Evolutionary conservation across 768 basidiomycete species (phyloP).

Genomic region (Boletus tylopilopsis): DNA sequence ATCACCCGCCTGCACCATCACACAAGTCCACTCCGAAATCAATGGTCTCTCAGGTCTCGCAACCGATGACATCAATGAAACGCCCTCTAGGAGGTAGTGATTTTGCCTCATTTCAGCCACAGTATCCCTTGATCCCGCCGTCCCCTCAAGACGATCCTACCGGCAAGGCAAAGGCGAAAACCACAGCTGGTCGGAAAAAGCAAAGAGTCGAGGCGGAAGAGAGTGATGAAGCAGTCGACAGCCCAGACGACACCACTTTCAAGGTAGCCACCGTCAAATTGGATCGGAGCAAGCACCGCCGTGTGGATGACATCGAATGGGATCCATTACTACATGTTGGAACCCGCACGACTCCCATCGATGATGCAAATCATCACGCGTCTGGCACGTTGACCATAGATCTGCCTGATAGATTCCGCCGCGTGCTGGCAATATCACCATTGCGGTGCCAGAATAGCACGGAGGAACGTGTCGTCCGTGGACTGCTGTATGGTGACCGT

Average conservation of each 20-base stretch:
- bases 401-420: conserved; percentile 63
- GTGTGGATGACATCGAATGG: conserved; percentile 21
- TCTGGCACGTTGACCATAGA: conserved; percentile 46
- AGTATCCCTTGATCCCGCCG: conserved; percentile 52
- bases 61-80: conserved; percentile 38
- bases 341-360: conserved; percentile 14
- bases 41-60: background rate
- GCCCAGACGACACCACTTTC: conserved; percentile 14
- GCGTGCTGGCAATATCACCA: conserved; percentile 59
- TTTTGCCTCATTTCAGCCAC: conserved; percentile 9
- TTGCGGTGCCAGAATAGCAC: conserved; percentile 38
- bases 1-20: background rate
- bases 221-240: conserved; percentile 24
- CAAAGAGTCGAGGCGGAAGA: conserved; percentile 37
- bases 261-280: conserved; percentile 20
- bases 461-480: conserved; percentile 53
- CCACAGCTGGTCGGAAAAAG: conserved; percentile 45
- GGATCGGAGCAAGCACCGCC: conserved; percentile 12
- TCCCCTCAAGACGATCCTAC: conserved; percentile 52
- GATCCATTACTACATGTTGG: conserved; percentile 28
- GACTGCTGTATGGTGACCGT: conserved; percentile 56
- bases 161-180: conserved; percentile 40
- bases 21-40: conserved; percentile 3
- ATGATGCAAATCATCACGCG: conserved; percentile 33
- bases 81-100: conserved; percentile 39